Evolutionary conservation across 768 basidiomycete species (phyloP).

Genomic region (Lactarius psammicola): DNA sequence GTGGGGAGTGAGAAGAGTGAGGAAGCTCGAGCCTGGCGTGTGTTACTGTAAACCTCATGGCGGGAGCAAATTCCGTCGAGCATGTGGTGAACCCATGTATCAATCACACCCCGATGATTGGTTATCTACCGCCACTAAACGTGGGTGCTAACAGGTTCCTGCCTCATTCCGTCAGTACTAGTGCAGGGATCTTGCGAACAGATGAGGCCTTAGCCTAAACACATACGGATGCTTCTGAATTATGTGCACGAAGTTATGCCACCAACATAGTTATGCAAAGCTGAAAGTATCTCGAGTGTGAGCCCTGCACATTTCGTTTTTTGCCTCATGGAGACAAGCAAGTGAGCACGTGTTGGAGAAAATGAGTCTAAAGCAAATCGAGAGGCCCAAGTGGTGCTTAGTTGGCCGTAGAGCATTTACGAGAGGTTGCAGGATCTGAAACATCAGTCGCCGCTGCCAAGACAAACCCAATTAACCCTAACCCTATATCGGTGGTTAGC

Average conservation of each 20-base stretch:
- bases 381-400: no score
- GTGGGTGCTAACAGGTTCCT: background rate
- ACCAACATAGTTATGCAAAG: background rate
- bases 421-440: no score
- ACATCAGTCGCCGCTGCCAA: no score
- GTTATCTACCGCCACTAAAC: background rate
- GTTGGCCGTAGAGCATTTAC: no score
- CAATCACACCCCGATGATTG: background rate
- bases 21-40: background rate
- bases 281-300: background rate
- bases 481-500: no score
- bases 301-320: no score
- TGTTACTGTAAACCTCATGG: background rate
- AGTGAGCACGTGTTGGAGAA: no score
- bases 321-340: no score
- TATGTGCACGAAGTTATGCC: background rate
- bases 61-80: background rate
- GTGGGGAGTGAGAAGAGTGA: background rate
- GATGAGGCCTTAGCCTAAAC: background rate
- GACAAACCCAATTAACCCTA: no score
- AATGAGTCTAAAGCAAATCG: no score
- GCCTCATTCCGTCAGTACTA: background rate
- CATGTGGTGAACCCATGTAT: background rate
- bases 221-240: background rate
- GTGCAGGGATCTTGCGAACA: background rate